Percentiles rank a stretch among this genome's conserved stretches.
phyloP scores from a whole-genome alignment of 257 asterid species.

The Mentha longifolia region DNA sequence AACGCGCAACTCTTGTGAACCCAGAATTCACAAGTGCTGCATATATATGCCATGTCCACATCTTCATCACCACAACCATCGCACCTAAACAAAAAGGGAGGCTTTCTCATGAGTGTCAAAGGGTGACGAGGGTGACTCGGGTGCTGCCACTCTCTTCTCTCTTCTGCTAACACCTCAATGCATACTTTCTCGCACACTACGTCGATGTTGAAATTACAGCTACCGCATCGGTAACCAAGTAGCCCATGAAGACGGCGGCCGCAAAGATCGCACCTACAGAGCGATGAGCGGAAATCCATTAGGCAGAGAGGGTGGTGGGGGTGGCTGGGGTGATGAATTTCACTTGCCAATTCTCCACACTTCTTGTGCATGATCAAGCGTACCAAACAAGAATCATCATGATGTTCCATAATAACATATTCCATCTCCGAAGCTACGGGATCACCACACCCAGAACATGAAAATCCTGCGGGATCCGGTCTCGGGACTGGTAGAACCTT shows the following conservation, averaged over 20 bases:
- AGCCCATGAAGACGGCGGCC: not conserved
- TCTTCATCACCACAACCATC: constrained; percentile 6
- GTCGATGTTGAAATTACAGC: not conserved
- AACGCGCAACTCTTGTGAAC: constrained; percentile 12
- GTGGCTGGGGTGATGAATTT: not conserved
- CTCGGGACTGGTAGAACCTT: no score
- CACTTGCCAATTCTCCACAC: not conserved
- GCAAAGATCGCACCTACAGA: no score
- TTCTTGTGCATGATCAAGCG: not conserved
- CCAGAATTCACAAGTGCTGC: not conserved
- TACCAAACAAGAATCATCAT: no score
- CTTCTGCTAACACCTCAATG: not conserved
- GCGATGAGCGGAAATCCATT: not conserved
- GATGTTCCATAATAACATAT: not conserved
- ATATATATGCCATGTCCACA: constrained; percentile 21
- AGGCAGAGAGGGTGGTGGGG: not conserved
- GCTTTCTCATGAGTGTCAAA: constrained; percentile 11
- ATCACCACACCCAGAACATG: no score
- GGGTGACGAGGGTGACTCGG: constrained; percentile 18
- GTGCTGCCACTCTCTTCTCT: not conserved
- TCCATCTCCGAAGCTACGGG: not conserved
- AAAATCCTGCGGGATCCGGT: no score
- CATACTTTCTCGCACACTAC: not conserved
- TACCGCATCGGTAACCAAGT: not conserved
- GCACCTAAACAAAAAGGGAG: not conserved